Evolutionary conservation across 768 basidiomycete species (phyloP), one percentile per base, ranked within the genome.

Genomic region (Chalciporus chontae): DNA sequence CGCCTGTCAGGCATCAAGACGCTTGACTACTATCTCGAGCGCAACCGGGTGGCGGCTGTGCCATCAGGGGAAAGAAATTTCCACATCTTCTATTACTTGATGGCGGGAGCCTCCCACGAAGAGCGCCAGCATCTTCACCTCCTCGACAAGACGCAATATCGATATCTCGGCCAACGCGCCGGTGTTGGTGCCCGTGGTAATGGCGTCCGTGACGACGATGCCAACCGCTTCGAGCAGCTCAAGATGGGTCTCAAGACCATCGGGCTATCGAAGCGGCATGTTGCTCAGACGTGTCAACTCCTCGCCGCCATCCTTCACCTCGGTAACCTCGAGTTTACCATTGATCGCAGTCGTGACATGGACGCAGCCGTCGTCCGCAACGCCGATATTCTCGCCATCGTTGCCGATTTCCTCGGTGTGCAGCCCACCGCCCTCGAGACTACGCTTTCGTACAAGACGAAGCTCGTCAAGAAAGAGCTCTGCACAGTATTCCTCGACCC

Each of bases 41-140:
- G 90, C 47, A 90, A 85, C 58, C 84, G 94, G 9, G 92, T 97
- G n/a, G 80, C 91, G 6, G 82, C 83, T 18, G 81, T 89, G 0
- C 89, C 91, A 0, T 89, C 86, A 0, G 94, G 93, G 47, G 94
- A 99, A 69, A 83, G 94, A 10, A 97, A 96, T 57, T 97, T 98
- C 66, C 94, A 99, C 68, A 93, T 95, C 31, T 96, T 98, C 70
- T 97, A 98, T 66, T 96, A 96, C 67, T 81, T 99, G 61, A 84
- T 94, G 51, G 87, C 92, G 0, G 95, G 96, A 21, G 93, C 94
- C 2, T 83, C 87, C 0, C 62, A 80, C 0, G 96, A 98, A 60
- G 96, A 99, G 66, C 75, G 90, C 13, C 83, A 88, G 24, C 92
- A 94, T 64, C 79, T 98, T 45, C 87, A 89, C 54, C 78, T 99